Evolutionary conservation across 495 filamentous ascomycete genomes (phyloP).

Genomic region (Hypoxylon rickii): DNA sequence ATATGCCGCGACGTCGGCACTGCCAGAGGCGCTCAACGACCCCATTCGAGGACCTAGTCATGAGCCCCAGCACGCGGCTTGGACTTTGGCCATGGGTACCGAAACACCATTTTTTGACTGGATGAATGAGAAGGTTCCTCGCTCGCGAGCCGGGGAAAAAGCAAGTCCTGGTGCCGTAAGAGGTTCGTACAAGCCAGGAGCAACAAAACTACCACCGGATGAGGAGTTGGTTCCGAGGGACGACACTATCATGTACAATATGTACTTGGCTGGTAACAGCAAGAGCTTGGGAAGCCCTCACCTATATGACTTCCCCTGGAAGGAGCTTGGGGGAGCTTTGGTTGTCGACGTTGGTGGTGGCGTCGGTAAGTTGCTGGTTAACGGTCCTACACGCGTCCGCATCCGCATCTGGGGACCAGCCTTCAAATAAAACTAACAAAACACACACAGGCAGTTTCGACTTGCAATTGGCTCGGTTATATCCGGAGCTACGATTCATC

Average conservation of each 20-base stretch:
- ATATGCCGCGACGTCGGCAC: constrained; percentile 37
- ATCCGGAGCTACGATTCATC: constrained; percentile 43
- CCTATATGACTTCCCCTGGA: constrained; percentile 47
- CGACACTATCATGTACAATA: constrained; percentile 18
- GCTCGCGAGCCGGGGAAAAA: constrained; percentile 27
- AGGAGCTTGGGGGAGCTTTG: constrained; percentile 35
- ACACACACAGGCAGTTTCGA: constrained; percentile 39
- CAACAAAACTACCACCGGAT: constrained; percentile 9
- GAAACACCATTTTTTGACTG: constrained; percentile 44
- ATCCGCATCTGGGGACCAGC: no score
- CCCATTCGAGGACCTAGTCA: constrained; percentile 34
- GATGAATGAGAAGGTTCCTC: constrained; percentile 39
- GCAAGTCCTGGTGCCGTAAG: constrained; percentile 30
- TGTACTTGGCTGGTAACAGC: constrained; percentile 40
- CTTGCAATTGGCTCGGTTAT: constrained; percentile 37
- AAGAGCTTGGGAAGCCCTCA: constrained; percentile 39
- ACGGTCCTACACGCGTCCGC: background rate
- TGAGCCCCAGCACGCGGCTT: constrained; percentile 36
- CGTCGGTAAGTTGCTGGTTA: constrained; percentile 36
- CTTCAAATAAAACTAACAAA: constrained; percentile 8
- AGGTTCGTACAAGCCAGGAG: constrained; percentile 15
- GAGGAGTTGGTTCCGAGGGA: constrained; percentile 27
- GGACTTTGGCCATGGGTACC: constrained; percentile 39
- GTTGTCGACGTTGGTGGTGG: constrained; percentile 52
- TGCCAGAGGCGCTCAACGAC: constrained; percentile 42